A percentile compares a stretch with the other conserved stretches of the same genome.
These are phyloP conservation scores for Penicillium soppii DNA, from an alignment of 495 filamentous ascomycete genomes.

Conservation along the genomic window DNA sequence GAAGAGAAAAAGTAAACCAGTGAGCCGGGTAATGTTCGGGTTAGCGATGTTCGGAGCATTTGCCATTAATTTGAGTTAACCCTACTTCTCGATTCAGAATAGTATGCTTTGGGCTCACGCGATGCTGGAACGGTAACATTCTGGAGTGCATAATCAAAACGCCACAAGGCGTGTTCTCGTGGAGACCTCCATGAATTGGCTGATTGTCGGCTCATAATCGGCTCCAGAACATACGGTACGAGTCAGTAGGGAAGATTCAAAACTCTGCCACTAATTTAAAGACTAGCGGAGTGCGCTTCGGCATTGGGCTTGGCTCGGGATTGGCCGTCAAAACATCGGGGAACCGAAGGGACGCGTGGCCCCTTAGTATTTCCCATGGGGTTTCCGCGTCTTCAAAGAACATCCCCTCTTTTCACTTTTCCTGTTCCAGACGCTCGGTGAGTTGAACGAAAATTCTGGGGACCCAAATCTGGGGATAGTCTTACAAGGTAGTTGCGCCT, in stretches of 20 bases:
- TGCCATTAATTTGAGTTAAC: too few relatives aligned
- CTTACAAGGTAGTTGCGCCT: too few relatives aligned
- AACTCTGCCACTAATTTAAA: not conserved
- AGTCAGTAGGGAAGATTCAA: not conserved
- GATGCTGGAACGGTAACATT: conserved; percentile 4
- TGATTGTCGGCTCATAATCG: not conserved
- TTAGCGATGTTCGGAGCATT: not conserved
- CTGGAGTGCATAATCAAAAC: not conserved
- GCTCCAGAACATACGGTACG: conserved; percentile 5
- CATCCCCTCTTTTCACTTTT: conserved; percentile 1
- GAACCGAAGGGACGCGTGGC: conserved; percentile 15
- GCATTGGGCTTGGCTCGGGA: conserved; percentile 5
- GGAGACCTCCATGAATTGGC: not conserved
- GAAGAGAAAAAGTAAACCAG: not conserved
- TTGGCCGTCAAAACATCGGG: conserved; percentile 3
- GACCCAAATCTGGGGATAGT: conserved; percentile 17
- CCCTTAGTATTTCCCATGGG: conserved; percentile 7
- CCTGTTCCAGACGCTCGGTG: conserved; percentile 22
- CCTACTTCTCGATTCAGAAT: conserved; percentile 3
- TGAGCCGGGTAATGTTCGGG: not conserved
- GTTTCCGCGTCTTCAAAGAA: not conserved
- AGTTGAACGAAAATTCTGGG: conserved; percentile 9
- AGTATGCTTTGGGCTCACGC: not conserved
- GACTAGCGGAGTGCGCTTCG: conserved; percentile 4
- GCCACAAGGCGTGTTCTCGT: conserved; percentile 7